phyloP scores from a whole-genome alignment of 179 eudicot genomes.

The Silene noctiflora region DNA sequence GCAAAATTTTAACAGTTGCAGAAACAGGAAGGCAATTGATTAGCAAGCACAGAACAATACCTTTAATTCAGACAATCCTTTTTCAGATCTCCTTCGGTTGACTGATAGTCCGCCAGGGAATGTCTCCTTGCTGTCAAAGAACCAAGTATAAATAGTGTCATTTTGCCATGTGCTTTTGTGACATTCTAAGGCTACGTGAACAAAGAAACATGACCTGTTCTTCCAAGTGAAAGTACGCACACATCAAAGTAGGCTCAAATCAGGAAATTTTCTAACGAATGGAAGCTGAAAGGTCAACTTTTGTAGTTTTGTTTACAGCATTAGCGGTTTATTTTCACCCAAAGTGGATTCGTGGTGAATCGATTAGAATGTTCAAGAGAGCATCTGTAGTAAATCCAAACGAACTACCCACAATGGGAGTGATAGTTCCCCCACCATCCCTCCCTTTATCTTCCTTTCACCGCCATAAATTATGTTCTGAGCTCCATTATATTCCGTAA shows the following conservation, averaged over 20 bases:
- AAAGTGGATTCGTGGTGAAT: too few relatives aligned
- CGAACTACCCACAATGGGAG: too few relatives aligned
- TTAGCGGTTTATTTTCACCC: too few relatives aligned
- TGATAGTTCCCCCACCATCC: too few relatives aligned
- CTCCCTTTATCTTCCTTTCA: too few relatives aligned
- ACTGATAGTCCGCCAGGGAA: conserved; percentile 70
- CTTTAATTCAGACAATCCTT: conserved; percentile 67
- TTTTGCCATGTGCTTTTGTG: neutral
- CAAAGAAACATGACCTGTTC: neutral
- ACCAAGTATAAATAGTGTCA: neutral
- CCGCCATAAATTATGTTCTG: too few relatives aligned
- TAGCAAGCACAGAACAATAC: conserved; percentile 24
- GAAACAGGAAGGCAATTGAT: neutral
- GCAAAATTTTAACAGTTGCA: neutral
- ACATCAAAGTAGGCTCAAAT: neutral
- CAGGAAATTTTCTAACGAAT: too few relatives aligned
- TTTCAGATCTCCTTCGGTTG: conserved; percentile 68
- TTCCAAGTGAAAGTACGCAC: neutral
- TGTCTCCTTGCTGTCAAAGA: conserved; percentile 71
- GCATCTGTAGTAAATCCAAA: too few relatives aligned
- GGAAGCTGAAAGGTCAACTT: too few relatives aligned
- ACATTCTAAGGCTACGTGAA: neutral
- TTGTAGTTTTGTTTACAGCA: too few relatives aligned
- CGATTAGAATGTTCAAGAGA: too few relatives aligned
- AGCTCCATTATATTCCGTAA: too few relatives aligned